phyloP scores from a whole-genome alignment of 2,329 filamentous ascomycete genomes.

The Thelonectria blattea region DNA sequence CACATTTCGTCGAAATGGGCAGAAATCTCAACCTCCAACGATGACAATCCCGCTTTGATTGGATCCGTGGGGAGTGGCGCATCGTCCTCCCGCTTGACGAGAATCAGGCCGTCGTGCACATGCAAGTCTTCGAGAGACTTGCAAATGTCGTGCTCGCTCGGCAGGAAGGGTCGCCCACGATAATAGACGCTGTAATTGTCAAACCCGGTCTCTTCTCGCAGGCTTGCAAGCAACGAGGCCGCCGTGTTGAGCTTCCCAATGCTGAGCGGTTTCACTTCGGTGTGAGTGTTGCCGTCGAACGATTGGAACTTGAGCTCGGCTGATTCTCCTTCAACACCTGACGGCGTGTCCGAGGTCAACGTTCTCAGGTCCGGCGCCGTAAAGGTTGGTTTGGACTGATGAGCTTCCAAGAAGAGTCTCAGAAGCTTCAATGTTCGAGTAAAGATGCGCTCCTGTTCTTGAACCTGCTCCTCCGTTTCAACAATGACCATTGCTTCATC shows the following conservation, averaged over 20 bases:
- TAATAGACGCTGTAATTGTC: conserved; percentile 77
- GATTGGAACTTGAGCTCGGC: conserved; percentile 76
- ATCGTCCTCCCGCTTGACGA: conserved; percentile 67
- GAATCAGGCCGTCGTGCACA: conserved; percentile 67
- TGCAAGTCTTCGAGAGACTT: conserved; percentile 72
- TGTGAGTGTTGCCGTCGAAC: conserved; percentile 67
- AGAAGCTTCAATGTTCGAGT: conserved; percentile 72
- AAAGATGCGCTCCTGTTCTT: conserved; percentile 64
- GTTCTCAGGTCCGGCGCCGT: conserved; percentile 63
- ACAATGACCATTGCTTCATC: conserved; percentile 61
- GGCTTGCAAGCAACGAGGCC: conserved; percentile 69
- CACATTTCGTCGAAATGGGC: conserved; percentile 86
- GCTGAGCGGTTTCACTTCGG: conserved; percentile 64
- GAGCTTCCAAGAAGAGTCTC: conserved; percentile 68
- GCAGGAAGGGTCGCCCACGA: conserved; percentile 68
- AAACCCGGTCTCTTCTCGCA: conserved; percentile 75
- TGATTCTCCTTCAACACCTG: conserved; percentile 64
- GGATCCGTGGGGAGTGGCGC: conserved; percentile 49
- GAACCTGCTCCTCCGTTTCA: conserved; percentile 53
- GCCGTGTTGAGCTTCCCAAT: conserved; percentile 76
- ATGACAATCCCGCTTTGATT: conserved; percentile 59
- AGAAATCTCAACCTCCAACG: conserved; percentile 79
- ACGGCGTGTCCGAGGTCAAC: conserved; percentile 57
- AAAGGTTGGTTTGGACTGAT: conserved; percentile 66
- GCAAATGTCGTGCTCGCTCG: conserved; percentile 63